A percentile compares a stretch with the other conserved stretches of the same genome.
Evolutionary conservation across 345 rosid genomes (phyloP).

Genomic region (Brassica juncea): DNA sequence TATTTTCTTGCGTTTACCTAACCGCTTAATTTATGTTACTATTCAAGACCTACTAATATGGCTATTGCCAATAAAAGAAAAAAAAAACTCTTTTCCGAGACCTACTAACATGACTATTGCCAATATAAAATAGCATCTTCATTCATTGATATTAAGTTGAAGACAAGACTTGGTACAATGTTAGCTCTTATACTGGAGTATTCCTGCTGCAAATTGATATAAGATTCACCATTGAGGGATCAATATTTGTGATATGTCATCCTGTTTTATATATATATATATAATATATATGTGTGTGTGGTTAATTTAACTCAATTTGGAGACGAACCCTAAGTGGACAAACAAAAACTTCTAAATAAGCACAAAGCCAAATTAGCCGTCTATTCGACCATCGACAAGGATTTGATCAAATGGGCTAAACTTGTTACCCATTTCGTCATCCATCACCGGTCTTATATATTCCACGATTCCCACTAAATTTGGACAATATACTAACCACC

Average conservation of each 20-base stretch:
- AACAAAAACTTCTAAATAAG: slow-evolving; percentile 23
- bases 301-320: not conserved
- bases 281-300: not conserved
- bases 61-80: not conserved
- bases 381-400: slow-evolving; percentile 33
- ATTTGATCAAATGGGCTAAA: slow-evolving; percentile 24
- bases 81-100: not conserved
- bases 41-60: not conserved
- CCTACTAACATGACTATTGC: too few relatives aligned
- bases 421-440: slow-evolving; percentile 8
- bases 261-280: not conserved
- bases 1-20: not conserved
- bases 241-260: not conserved
- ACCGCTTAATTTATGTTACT: not conserved
- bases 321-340: slow-evolving; percentile 37
- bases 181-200: not conserved
- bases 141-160: not conserved
- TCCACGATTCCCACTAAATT: slow-evolving; percentile 22
- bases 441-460: slow-evolving; percentile 20
- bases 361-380: slow-evolving; percentile 36
- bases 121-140: not conserved
- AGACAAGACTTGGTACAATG: not conserved
- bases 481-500: slow-evolving; percentile 1
- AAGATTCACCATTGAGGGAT: not conserved
- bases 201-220: not conserved